Conservation (phyloP, 1,284 basidiomycete species). For the Boletus semigastroideus region DNA sequence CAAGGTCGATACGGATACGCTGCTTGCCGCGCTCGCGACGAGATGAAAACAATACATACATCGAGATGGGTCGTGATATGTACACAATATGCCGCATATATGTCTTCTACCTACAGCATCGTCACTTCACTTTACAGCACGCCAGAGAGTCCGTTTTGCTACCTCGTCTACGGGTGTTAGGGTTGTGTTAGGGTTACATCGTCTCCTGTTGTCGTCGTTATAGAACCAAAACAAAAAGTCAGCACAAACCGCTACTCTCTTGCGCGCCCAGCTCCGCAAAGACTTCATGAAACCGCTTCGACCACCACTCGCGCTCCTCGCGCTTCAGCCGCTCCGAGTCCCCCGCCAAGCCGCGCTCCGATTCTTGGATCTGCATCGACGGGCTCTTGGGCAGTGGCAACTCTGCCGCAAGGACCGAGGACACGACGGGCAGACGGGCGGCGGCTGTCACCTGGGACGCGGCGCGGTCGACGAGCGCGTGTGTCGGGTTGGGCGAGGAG, state of each 20-base stretch:
- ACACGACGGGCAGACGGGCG: constrained; percentile 47
- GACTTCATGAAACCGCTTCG: constrained; percentile 68
- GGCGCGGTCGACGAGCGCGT: constrained; percentile 33
- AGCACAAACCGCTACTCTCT: constrained; percentile 10
- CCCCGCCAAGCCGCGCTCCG: constrained; percentile 27
- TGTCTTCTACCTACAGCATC: constrained; percentile 9
- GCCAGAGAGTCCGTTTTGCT: background rate
- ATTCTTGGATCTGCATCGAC: constrained; percentile 51
- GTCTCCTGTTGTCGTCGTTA: background rate
- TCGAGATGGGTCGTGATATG: background rate
- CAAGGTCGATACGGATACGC: constrained; percentile 76
- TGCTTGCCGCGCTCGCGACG: constrained; percentile 71
- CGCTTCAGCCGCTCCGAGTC: constrained; percentile 50
- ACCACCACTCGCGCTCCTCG: constrained; percentile 81
- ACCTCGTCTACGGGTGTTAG: background rate
- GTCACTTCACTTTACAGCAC: constrained; percentile 2
- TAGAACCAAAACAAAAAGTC: background rate
- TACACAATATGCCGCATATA: background rate
- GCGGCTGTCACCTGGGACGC: constrained; percentile 33
- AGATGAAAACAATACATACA: constrained; percentile 39
- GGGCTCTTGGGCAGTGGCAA: constrained; percentile 68
- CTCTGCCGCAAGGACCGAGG: constrained; percentile 53
- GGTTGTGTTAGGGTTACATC: background rate
- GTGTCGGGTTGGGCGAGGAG: constrained; percentile 43
- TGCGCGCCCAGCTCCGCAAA: constrained; percentile 49